Base-by-base conservation (phyloP, 208 protist genomes). In the Leishmania lainsoni region DNA sequence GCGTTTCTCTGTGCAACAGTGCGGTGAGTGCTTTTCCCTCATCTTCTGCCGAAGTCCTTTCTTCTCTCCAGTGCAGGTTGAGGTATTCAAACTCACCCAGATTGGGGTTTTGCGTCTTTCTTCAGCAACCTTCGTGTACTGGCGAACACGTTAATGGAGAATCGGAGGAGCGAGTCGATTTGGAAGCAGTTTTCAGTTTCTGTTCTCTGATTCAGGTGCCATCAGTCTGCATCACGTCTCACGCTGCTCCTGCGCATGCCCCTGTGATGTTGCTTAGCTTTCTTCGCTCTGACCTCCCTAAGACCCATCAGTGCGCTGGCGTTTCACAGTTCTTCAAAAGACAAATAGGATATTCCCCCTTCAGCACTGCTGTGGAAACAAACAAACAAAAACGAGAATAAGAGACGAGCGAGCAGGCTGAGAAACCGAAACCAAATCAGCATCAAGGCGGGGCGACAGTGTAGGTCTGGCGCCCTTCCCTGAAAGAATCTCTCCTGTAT, bases 61-160 rank as follows among this genome's bases (percentile, higher is more conserved):
- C 63, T 12, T 26, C 51, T 35, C 48, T 1, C 29, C 20, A 22
- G 69, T 83, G 74, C 80, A 83, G 61, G 80, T 54, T 79, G 66
- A 83, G 74, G 80, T 68, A 83, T 83, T 83, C 80, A 83, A 74
- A 66, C 80, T 74, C 74, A 63, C 80, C 80, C 49, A 83, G 80
- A 83, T 49, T 2, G 10, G 42, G 20, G 29, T 6, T 70, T 29
- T 39, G 35, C 8, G 16, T 56, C 12, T 5, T 70, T 6, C 26
- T 3, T 39, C 29, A 39, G 26, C 29, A 48, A 20, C 35, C 17
- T 48, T 16, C 16, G 10, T 70, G 65, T 10, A 10, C 16, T 45
- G 22, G 65, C 65, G 17, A 26, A 35, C 16, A 39, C 6, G 35
- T 6, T 20, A 14, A 3, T 48, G 65, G 35, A 48, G 8, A 20